Conservation (phyloP, 139 green algal species). For the Tetraselmis chui region DNA sequence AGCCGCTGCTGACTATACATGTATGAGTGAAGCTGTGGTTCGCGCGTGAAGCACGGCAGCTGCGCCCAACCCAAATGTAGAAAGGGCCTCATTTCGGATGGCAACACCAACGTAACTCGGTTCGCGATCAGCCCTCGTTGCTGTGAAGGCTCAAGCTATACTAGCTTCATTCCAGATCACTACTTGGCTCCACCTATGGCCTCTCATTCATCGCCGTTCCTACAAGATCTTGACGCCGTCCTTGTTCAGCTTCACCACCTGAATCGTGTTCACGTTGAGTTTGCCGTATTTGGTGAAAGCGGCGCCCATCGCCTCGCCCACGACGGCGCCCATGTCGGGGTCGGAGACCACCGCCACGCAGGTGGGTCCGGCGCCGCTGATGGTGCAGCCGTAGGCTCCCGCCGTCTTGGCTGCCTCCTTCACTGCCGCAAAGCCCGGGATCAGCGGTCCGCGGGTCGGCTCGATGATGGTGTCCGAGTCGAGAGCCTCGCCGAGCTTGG, state of each 20-base stretch:
- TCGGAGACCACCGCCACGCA: slow-evolving; percentile 85
- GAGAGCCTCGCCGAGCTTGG: slow-evolving; percentile 68
- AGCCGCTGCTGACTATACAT: no score
- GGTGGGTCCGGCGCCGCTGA: slow-evolving; percentile 91
- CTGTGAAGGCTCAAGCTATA: no score
- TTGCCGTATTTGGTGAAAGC: slow-evolving; percentile 53
- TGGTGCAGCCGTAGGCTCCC: slow-evolving; percentile 91
- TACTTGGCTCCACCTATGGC: no score
- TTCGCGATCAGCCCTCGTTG: no score
- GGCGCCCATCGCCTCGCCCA: slow-evolving; percentile 68
- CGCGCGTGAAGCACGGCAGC: no score
- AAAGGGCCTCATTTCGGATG: no score
- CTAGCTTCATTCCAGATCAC: no score
- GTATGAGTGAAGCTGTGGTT: no score
- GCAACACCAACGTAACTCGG: no score
- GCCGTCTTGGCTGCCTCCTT: slow-evolving; percentile 80
- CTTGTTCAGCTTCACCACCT: slow-evolving; percentile 61
- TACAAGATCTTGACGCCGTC: slow-evolving; percentile 40
- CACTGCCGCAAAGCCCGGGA: slow-evolving; percentile 86
- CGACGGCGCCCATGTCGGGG: slow-evolving; percentile 44
- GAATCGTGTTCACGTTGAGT: slow-evolving; percentile 59
- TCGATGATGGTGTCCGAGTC: slow-evolving; percentile 92
- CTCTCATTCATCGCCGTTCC: no score
- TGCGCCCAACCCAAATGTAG: no score
- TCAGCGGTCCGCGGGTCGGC: slow-evolving; percentile 81